Evolutionary conservation across 1,284 basidiomycete species (phyloP).

Genomic region (Erythrobasidium hasegawianum): DNA sequence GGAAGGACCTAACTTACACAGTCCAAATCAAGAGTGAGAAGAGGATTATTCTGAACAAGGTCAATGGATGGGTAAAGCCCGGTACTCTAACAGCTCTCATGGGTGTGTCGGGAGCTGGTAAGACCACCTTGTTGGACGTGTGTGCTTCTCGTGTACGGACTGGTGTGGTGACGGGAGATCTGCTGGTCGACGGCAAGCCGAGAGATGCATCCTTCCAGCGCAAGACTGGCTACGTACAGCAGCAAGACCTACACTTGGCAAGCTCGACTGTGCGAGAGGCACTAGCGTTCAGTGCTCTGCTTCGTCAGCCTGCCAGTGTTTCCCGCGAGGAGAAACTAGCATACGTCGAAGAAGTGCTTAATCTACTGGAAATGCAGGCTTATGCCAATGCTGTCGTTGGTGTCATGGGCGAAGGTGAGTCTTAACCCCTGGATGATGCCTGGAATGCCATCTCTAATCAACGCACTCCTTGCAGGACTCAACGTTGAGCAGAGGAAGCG

Average conservation of each 20-base stretch:
- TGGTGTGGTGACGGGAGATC: constrained; percentile 71
- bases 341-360: constrained; percentile 74
- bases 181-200: constrained; percentile 69
- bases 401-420: constrained; percentile 56
- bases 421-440: no score
- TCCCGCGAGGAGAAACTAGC: constrained; percentile 68
- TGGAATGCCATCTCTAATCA: no score
- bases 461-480: constrained; percentile 42
- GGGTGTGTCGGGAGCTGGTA: constrained; percentile 70
- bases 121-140: constrained; percentile 62
- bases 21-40: constrained; percentile 60
- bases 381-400: constrained; percentile 75
- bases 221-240: constrained; percentile 71
- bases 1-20: constrained; percentile 50
- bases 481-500: constrained; percentile 72
- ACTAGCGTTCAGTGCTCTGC: constrained; percentile 70
- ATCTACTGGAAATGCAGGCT: constrained; percentile 69
- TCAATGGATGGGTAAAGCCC: constrained; percentile 77
- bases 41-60: constrained; percentile 48
- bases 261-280: constrained; percentile 74
- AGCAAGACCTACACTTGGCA: constrained; percentile 66
- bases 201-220: constrained; percentile 71
- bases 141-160: constrained; percentile 70
- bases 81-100: constrained; percentile 64
- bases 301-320: constrained; percentile 70